Base-by-base conservation (phyloP, 2,329 filamentous ascomycete species). In the Capronia americana region DNA sequence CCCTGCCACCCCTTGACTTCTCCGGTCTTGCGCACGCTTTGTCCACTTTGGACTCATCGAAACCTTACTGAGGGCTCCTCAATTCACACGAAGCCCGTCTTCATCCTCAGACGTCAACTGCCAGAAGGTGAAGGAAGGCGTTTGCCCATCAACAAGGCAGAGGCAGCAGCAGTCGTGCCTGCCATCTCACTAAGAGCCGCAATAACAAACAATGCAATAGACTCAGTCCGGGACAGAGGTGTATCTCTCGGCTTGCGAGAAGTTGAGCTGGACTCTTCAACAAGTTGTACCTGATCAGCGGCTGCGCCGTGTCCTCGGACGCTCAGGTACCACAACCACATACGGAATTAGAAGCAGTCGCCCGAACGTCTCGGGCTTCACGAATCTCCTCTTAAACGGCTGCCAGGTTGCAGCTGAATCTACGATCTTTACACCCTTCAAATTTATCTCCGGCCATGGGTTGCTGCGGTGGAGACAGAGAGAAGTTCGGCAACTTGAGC, bases 401-500 rank as follows among this genome's bases (percentile, higher is more conserved):
- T 72, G 69, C 67, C 69, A 57, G 70, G 67, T 64, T 53, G 69
- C 70, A 68, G 70, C 61, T 51, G 38, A 11, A 23, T 41, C 23
- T 41, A 48, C 57, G 54, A 68, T 61, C 54, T 41, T 54, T 59
- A 65, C 34, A 34, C 51, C 30, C 23, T 14, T 46, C 54, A 44
- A 20, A 28, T 58, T 41, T 28, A 23, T 44, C n/a, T 55, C 51
- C 77, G 85, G 85, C 75, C 57, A 92, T 93, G 90, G 84, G 86
- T 72, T 91, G 88, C 75, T 82, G 86, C 72, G 85, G 87, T 70
- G 86, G 88, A 69, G 74, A 80, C 72, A 80, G 85, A 59, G 82
- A 83, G 64, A 90, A 90, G 76, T 77, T 83, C 75, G 85, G 83
- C 71, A 84, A 90, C 69, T 85, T 94, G 69, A 85, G 87, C 69